Evolutionary conservation across 108 stramenopile species (phyloP).

Genomic region (Cafeteria roenbergensis): DNA sequence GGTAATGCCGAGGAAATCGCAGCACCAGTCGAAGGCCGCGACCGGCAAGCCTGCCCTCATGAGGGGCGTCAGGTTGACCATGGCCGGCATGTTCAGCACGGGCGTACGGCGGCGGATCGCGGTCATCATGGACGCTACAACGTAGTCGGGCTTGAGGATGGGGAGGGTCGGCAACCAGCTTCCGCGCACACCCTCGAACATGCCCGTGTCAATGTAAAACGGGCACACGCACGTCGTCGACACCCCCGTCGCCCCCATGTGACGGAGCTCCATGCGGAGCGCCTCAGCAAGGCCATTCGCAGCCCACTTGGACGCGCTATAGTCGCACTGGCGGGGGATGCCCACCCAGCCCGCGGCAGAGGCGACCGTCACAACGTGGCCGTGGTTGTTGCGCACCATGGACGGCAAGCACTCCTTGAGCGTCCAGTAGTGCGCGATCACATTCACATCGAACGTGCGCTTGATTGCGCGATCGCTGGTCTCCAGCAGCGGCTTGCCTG

Average conservation of each 20-base stretch:
- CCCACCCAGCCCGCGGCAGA: slow-evolving; percentile 24
- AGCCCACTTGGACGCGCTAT: slow-evolving; percentile 27
- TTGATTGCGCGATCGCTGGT: slow-evolving; percentile 7
- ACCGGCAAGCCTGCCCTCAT: slow-evolving; percentile 17
- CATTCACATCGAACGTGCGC: slow-evolving; percentile 28
- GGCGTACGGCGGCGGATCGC: slow-evolving; percentile 12
- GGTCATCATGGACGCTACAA: slow-evolving; percentile 15
- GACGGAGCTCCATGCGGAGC: slow-evolving; percentile 21
- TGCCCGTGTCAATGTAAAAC: slow-evolving; percentile 34
- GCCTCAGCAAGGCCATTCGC: slow-evolving; percentile 26
- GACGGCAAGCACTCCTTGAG: slow-evolving; percentile 30
- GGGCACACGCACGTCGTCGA: slow-evolving; percentile 24
- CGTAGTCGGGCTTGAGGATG: slow-evolving; percentile 26
- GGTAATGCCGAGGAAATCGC: slow-evolving; percentile 21
- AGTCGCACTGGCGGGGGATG: slow-evolving; percentile 23
- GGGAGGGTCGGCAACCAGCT: slow-evolving; percentile 22
- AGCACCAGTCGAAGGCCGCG: slow-evolving; percentile 5
- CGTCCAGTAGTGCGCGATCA: slow-evolving; percentile 25
- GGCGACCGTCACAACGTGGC: slow-evolving; percentile 29
- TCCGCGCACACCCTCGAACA: slow-evolving; percentile 27
- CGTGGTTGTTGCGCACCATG: slow-evolving; percentile 25
- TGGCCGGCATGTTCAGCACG: slow-evolving; percentile 21
- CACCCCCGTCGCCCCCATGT: slow-evolving; percentile 16
- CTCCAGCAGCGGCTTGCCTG: slow-evolving; percentile 29
- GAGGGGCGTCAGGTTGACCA: slow-evolving; percentile 8